Evolutionary conservation across 768 basidiomycete species (phyloP).

Genomic region (Dentipellis fragilis): DNA sequence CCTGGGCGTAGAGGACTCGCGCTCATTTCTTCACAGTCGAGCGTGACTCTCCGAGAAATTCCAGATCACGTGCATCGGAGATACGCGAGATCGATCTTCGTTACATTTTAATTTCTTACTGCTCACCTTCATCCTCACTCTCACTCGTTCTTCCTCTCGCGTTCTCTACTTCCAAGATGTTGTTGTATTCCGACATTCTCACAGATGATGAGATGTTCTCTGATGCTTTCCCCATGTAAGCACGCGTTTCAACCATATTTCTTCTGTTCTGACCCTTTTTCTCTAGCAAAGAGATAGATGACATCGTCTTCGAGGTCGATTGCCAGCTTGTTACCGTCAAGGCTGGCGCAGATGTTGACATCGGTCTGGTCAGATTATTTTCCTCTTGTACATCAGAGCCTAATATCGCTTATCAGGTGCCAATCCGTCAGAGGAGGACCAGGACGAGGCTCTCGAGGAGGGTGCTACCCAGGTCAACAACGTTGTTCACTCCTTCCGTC

Average conservation of each 20-base stretch:
- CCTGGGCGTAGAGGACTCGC: neutral
- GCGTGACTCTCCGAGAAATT: neutral
- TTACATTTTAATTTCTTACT: conserved; percentile 9
- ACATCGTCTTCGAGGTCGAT: conserved; percentile 81
- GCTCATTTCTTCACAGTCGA: neutral
- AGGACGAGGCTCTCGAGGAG: conserved; percentile 71
- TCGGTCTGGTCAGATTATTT: conserved; percentile 42
- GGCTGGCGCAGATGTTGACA: conserved; percentile 74
- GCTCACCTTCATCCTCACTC: conserved; percentile 8
- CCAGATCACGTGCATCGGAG: conserved; percentile 17
- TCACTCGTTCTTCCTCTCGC: conserved; percentile 9
- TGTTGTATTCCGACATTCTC: conserved; percentile 68
- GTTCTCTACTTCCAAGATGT: conserved; percentile 35
- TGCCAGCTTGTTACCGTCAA: conserved; percentile 64
- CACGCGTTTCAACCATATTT: conserved; percentile 6
- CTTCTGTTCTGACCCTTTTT: neutral
- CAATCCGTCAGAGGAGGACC: conserved; percentile 88
- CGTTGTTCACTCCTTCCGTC: conserved; percentile 84
- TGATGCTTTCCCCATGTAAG: conserved; percentile 83
- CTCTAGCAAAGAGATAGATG: conserved; percentile 64
- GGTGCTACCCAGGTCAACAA: conserved; percentile 79
- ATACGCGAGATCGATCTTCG: conserved; percentile 16
- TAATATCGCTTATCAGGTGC: conserved; percentile 44
- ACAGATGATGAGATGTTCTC: conserved; percentile 87
- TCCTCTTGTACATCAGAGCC: conserved; percentile 1